phyloP scores from a whole-genome alignment of 78 protist genomes.

The Emiliania huxleyi region DNA sequence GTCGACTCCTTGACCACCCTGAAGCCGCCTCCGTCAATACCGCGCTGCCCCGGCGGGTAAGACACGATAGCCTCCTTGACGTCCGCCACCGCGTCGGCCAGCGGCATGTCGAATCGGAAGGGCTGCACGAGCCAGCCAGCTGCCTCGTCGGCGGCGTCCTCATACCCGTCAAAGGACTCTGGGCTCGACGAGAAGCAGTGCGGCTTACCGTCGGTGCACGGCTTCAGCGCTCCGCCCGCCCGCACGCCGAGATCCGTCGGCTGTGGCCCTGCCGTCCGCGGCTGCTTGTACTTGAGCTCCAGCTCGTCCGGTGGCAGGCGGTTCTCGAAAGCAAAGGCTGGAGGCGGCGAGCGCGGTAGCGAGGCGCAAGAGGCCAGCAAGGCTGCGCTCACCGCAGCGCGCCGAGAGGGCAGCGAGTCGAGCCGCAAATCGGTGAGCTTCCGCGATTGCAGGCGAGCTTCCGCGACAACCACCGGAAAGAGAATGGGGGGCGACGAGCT shows the following conservation, averaged over 20 bases:
- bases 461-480: too few species aligned
- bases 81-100: neutral
- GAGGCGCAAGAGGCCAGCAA: too few species aligned
- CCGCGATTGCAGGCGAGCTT: too few species aligned
- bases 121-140: neutral
- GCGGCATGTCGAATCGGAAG: neutral
- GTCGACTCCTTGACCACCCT: neutral
- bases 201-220: neutral
- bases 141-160: neutral
- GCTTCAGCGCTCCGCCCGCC: neutral
- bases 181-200: neutral
- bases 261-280: neutral
- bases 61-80: neutral
- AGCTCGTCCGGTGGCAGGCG: neutral
- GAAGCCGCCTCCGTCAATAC: slow-evolving; percentile 15
- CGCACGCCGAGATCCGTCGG: neutral
- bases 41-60: neutral
- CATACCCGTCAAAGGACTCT: neutral
- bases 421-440: too few species aligned
- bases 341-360: neutral
- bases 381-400: too few species aligned
- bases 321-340: neutral
- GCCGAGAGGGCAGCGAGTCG: too few species aligned
- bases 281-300: neutral
- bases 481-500: too few species aligned